Conservation (phyloP, 2,329 filamentous ascomycete species). For the Aspergillus quadrilineatus region DNA sequence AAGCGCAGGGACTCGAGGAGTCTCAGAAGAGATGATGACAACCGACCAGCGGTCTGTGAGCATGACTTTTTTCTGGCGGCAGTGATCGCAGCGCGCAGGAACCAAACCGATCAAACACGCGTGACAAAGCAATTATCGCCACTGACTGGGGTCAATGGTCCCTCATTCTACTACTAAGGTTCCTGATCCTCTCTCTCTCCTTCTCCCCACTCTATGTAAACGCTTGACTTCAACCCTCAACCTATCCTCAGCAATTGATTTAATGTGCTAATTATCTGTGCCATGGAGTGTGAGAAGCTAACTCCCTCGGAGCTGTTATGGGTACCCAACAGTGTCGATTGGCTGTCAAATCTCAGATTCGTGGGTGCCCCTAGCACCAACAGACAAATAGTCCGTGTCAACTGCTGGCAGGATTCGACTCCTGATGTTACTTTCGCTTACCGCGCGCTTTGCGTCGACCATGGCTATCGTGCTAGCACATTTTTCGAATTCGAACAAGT, state of each 20-base stretch:
- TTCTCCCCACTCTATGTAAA: background rate
- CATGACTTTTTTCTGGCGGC: constrained; percentile 17
- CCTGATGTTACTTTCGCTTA: background rate
- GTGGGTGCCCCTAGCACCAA: background rate
- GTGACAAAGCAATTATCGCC: background rate
- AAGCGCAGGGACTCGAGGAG: background rate
- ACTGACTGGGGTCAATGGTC: background rate
- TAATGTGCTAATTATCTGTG: too few relatives aligned
- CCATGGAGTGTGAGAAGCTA: background rate
- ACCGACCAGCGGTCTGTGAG: constrained; percentile 13
- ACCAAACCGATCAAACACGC: constrained; percentile 23
- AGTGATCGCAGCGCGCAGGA: constrained; percentile 14
- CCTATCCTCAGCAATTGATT: too few relatives aligned
- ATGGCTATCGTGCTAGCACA: background rate
- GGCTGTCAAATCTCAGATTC: background rate
- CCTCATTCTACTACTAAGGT: background rate
- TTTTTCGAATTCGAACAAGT: too few relatives aligned
- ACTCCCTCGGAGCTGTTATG: too few relatives aligned
- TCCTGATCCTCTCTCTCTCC: background rate
- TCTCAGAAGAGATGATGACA: background rate
- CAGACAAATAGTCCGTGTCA: background rate
- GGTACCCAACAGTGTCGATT: background rate
- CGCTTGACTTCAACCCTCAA: background rate
- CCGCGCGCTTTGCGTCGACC: background rate
- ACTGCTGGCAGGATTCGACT: background rate